Evolutionary conservation across 768 basidiomycete species (phyloP), one percentile per base, ranked within the genome.

Genomic region (Suillus sp.): DNA sequence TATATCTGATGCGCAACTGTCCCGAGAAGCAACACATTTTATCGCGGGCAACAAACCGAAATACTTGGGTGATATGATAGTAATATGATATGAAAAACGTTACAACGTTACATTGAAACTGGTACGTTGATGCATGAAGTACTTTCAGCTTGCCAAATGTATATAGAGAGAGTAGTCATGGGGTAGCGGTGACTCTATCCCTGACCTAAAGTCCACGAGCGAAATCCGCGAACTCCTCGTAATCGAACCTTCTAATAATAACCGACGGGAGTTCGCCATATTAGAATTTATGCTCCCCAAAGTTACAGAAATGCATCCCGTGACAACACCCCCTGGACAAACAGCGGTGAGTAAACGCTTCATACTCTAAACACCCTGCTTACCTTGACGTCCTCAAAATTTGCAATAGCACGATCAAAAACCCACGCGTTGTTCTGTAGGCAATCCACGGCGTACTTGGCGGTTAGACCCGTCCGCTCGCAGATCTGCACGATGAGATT

Each of bases 341-440:
- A 58, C 63, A 65, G 60, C 43, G 11, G 71, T 77, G 68, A 75
- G 70, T 30, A 70, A n/a, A 60, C 62, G 8, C 60, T 55, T 35
- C 45, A 59, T 59, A 40, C 63, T 57, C 58, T 50, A 14, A 14
- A 22, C 55, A 30, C 1, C 4, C 57, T 60, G 78, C 87, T 63
- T 66, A 92, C 92, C 85, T 91, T 92, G 69, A 98, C 91, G 73
- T 91, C 83, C 70, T 94, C 87, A 75, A 95, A 99, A 71, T 96
- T 96, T 57, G 83, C 82, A 30, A 94, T 71, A 0, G 97, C 97
- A 63, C 83, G 81, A 51, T 87, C 86, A 58, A 92, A 69, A 71
- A 95, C 86, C 95, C 95, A 99, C 9, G 79, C 86, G 71, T 96
- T 97, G 56, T 87, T 88, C 67, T 85, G 80, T 64, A 99, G 75